Evolutionary conservation across 2,329 filamentous ascomycete species (phyloP).

Genomic region (Niveomyces coronatus): DNA sequence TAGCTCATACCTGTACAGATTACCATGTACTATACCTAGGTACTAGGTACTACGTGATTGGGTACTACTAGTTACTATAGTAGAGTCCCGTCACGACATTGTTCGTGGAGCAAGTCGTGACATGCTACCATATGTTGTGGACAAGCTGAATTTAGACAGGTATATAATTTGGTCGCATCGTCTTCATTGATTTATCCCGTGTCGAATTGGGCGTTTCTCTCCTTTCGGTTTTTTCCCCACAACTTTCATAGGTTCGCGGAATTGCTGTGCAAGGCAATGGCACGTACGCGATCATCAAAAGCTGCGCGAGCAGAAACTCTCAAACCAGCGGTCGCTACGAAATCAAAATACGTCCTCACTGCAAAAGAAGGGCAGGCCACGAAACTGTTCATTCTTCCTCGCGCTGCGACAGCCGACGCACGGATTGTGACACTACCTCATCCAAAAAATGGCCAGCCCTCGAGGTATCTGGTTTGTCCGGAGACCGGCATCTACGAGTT

Average conservation of each 20-base stretch:
- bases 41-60: no score
- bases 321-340: constrained; percentile 19
- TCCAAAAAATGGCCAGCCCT: constrained; percentile 43
- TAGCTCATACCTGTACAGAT: neutral
- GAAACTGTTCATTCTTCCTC: constrained; percentile 51
- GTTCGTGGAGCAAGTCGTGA: no score
- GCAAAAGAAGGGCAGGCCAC: constrained; percentile 33
- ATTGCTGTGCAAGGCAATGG: constrained; percentile 32
- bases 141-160: no score
- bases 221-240: no score
- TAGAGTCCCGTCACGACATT: no score
- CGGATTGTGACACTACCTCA: constrained; percentile 51
- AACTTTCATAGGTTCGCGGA: neutral
- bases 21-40: no score
- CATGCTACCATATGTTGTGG: no score
- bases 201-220: no score
- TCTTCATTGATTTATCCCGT: no score
- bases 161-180: no score
- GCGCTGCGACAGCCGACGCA: constrained; percentile 40
- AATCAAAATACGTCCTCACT: constrained; percentile 30
- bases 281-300: constrained; percentile 38
- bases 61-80: no score
- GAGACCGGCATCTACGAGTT: constrained; percentile 56
- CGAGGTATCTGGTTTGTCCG: constrained; percentile 53
- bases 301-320: constrained; percentile 16